Percentiles rank a stretch among this genome's conserved stretches.
Conservation (phyloP, 2,329 filamentous ascomycete species). For the Aspergillus sp. region DNA sequence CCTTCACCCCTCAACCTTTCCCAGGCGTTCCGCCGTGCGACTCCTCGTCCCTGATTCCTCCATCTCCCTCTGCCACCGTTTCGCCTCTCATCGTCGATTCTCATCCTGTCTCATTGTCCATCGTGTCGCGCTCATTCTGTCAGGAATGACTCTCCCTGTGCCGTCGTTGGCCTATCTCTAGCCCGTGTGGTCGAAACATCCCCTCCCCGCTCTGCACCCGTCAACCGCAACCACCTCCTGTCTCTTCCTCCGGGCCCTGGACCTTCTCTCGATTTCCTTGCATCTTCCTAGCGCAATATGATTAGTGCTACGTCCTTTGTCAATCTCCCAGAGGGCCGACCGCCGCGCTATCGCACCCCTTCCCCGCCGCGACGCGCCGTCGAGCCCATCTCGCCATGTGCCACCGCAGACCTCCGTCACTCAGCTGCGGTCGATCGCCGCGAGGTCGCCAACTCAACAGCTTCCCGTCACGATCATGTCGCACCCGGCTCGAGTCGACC, state of each 20-base stretch:
- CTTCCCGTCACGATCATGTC: conserved; percentile 23
- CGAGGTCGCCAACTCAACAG: conserved; percentile 21
- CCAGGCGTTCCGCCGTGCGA: conserved; percentile 21
- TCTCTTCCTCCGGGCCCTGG: conserved; percentile 21
- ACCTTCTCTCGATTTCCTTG: conserved; percentile 8
- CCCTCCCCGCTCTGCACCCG: conserved; percentile 44
- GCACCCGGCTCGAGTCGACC: conserved; percentile 20
- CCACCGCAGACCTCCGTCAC: conserved; percentile 27
- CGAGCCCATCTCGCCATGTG: conserved; percentile 45
- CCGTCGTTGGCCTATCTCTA: conserved; percentile 39
- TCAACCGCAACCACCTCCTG: conserved; percentile 29
- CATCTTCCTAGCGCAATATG: conserved; percentile 26
- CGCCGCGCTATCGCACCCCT: conserved; percentile 46
- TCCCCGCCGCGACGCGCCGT: conserved; percentile 48
- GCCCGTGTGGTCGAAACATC: conserved; percentile 40
- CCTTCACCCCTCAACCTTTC: conserved; percentile 21
- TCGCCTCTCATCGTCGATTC: conserved; percentile 19
- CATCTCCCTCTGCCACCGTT: conserved; percentile 19
- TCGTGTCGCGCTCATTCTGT: conserved; percentile 25
- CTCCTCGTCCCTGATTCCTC: conserved; percentile 9
- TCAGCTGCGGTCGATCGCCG: conserved; percentile 29
- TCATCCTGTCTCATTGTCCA: conserved; percentile 19
- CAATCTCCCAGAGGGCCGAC: conserved; percentile 34
- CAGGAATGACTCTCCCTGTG: conserved; percentile 42
- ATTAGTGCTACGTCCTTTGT: conserved; percentile 41